Percentiles rank a stretch among this genome's conserved stretches.
phyloP scores from a whole-genome alignment of 2,329 filamentous ascomycete species.

The Fusarium sp. region DNA sequence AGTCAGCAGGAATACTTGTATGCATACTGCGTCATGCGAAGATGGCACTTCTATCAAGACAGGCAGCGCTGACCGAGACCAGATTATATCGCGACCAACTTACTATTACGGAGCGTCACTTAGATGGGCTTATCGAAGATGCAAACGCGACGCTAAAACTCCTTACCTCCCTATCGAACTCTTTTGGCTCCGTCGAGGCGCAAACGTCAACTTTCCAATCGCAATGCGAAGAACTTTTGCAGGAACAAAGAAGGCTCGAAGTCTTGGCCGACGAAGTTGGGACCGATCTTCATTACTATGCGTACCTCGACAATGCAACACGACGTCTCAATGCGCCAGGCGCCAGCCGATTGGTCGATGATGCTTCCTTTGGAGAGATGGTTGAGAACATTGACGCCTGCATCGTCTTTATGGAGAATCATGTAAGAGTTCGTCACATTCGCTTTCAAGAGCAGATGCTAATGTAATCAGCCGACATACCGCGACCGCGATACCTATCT shows the following conservation, averaged over 20 bases:
- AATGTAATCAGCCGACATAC: conserved; percentile 72
- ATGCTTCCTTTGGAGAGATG: conserved; percentile 87
- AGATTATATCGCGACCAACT: conserved; percentile 85
- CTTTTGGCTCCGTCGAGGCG: conserved; percentile 85
- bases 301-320: conserved; percentile 90
- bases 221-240: conserved; percentile 87
- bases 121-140: conserved; percentile 80
- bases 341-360: conserved; percentile 84
- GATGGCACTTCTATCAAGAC: neutral
- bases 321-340: conserved; percentile 91
- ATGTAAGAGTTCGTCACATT: conserved; percentile 63
- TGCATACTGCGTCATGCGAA: conserved; percentile 42
- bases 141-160: conserved; percentile 80
- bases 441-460: neutral
- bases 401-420: conserved; percentile 88
- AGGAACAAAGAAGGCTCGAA: conserved; percentile 82
- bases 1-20: conserved; percentile 88
- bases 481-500: conserved; percentile 89
- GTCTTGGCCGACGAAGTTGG: conserved; percentile 84
- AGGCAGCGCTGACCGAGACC: conserved; percentile 41
- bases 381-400: conserved; percentile 88
- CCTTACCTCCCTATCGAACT: conserved; percentile 80
- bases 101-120: conserved; percentile 80
- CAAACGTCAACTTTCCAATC: conserved; percentile 94
- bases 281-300: conserved; percentile 92